Evolutionary conservation across 1,284 basidiomycete genomes (phyloP).

Genomic region (Ganoderma resinaceum): DNA sequence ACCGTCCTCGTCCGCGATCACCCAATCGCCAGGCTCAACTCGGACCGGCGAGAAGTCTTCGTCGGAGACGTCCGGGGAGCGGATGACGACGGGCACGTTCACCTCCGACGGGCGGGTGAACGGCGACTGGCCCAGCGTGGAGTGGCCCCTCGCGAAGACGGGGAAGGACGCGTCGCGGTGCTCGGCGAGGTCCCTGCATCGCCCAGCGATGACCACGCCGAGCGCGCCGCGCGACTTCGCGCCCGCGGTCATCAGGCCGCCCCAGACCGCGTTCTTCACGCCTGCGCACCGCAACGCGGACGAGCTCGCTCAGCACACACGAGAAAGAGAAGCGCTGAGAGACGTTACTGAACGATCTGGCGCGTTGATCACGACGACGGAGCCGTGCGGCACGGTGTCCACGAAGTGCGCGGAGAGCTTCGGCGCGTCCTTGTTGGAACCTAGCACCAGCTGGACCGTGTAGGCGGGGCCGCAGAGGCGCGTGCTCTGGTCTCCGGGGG

Average conservation of each 20-base stretch:
- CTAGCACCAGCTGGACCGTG: conserved; percentile 88
- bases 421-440: conserved; percentile 67
- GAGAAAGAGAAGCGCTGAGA: background rate
- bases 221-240: conserved; percentile 72
- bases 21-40: conserved; percentile 82
- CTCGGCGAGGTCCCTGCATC: conserved; percentile 85
- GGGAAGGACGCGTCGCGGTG: conserved; percentile 74
- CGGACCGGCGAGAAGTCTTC: conserved; percentile 57
- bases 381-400: conserved; percentile 74
- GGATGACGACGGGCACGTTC: conserved; percentile 76
- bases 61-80: conserved; percentile 45
- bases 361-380: conserved; percentile 80
- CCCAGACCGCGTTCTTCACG: conserved; percentile 88
- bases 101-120: conserved; percentile 87
- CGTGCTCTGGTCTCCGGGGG: conserved; percentile 48
- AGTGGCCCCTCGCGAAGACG: conserved; percentile 83
- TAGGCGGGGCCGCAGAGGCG: conserved; percentile 82
- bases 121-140: conserved; percentile 88
- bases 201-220: conserved; percentile 85
- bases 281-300: conserved; percentile 48
- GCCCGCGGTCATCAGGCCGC: conserved; percentile 90
- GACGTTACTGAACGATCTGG: conserved; percentile 65
- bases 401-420: conserved; percentile 83
- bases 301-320: conserved; percentile 18
- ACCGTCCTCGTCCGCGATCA: conserved; percentile 90